These are phyloP conservation scores for Ulota crispa DNA, from an alignment of 225 moss, liverwort and hornwort genomes.

Conservation along the genomic window DNA sequence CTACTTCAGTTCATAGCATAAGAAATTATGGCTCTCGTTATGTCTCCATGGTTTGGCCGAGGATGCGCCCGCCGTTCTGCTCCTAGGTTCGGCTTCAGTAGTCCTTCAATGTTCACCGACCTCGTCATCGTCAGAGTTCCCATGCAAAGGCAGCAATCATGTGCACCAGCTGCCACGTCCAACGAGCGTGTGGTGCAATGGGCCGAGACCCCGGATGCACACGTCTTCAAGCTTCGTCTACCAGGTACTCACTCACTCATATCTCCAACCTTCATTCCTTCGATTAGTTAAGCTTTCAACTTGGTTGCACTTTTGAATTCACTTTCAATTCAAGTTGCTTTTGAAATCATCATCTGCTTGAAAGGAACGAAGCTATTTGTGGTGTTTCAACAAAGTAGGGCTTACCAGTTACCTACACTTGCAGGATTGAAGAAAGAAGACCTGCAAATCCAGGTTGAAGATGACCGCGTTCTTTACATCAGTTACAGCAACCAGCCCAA, in stretches of 20 bases:
- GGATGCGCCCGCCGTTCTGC: constrained; percentile 9
- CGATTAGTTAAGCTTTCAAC: background rate
- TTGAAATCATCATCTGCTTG: no score
- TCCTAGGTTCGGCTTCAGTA: background rate
- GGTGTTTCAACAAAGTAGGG: background rate
- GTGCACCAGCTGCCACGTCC: background rate
- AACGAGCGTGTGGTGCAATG: constrained; percentile 11
- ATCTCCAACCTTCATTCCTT: background rate
- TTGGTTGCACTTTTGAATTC: no score
- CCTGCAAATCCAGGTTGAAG: constrained; percentile 19
- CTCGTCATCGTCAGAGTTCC: constrained; percentile 23
- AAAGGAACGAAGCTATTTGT: no score
- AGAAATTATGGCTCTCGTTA: constrained; percentile 25
- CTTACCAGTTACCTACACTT: background rate
- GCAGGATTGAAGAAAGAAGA: constrained; percentile 29
- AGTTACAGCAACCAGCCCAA: constrained; percentile 7
- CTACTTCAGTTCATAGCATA: background rate
- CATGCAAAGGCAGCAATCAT: constrained; percentile 16
- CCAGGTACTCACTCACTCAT: constrained; percentile 15
- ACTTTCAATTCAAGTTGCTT: no score
- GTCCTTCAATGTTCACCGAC: constrained; percentile 25
- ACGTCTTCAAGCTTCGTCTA: constrained; percentile 21
- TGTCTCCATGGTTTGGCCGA: constrained; percentile 30
- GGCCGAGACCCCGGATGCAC: constrained; percentile 11
- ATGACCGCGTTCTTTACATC: constrained; percentile 23